Percentiles rank a stretch among this genome's conserved stretches.
phyloP scores from a whole-genome alignment of 2,329 filamentous ascomycete genomes.

The Ophiostoma quercus region DNA sequence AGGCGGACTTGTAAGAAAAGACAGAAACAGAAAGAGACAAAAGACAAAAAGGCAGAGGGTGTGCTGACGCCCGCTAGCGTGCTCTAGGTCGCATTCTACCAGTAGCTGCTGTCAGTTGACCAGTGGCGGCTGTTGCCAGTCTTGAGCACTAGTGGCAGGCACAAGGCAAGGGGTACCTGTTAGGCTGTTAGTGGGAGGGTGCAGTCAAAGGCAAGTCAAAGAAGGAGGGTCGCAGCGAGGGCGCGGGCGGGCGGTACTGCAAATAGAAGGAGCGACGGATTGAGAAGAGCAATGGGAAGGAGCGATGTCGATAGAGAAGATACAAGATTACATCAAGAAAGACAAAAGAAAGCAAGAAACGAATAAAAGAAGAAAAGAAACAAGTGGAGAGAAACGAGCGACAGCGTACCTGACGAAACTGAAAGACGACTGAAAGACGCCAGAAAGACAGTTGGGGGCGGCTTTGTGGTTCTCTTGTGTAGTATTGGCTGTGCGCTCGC shows the following conservation, averaged over 20 bases:
- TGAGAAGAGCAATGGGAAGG: no score
- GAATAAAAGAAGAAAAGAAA: not conserved
- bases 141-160: not conserved
- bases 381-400: not conserved
- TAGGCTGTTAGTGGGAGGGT: no score
- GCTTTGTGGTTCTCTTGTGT: not conserved
- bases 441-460: conserved; percentile 8
- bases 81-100: not conserved
- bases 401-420: not conserved
- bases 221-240: not conserved
- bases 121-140: not conserved
- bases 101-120: not conserved
- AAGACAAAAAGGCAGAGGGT: no score
- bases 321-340: not conserved
- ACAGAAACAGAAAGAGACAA: no score
- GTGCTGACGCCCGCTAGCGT: not conserved
- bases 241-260: not conserved
- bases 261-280: not conserved
- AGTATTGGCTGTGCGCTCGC: not conserved
- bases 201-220: not conserved
- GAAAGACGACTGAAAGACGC: no score
- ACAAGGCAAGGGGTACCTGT: conserved; percentile 9
- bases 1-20: not conserved
- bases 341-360: not conserved
- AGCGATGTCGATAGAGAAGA: not conserved